phyloP scores from a whole-genome alignment of 2,329 filamentous ascomycete genomes.

The Simplicillium sp. region DNA sequence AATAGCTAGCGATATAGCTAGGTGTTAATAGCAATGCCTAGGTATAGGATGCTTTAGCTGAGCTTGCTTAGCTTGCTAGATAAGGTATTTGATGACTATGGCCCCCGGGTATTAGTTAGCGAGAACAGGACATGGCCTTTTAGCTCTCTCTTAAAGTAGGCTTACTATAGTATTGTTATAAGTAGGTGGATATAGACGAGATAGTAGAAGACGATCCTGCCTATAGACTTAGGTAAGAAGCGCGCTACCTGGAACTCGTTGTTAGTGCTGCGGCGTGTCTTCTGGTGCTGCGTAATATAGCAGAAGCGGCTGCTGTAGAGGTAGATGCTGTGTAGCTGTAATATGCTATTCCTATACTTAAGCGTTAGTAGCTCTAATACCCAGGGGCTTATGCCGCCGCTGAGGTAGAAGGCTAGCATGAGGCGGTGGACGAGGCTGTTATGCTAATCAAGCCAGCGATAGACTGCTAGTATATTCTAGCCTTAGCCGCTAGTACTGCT shows the following conservation, averaged over 20 bases:
- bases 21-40: background rate
- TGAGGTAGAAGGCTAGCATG: background rate
- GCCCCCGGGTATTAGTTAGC: background rate
- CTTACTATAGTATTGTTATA: background rate
- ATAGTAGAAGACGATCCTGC: background rate
- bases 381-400: background rate
- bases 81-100: background rate
- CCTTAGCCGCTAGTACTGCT: background rate
- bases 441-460: background rate
- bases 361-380: background rate
- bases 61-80: background rate
- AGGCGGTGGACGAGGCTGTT: background rate
- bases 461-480: background rate
- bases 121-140: background rate
- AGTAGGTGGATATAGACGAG: background rate
- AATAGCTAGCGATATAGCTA: background rate
- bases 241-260: background rate
- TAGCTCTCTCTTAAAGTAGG: background rate
- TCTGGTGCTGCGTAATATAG: background rate
- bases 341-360: background rate
- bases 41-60: background rate
- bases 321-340: background rate
- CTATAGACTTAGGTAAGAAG: background rate
- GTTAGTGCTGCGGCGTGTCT: background rate
- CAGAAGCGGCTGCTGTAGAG: background rate